A percentile compares a stretch with the other conserved stretches of the same genome.
Evolutionary conservation across 106 monocot species (phyloP).

Genomic region (Acanthochlamys bracteata): DNA sequence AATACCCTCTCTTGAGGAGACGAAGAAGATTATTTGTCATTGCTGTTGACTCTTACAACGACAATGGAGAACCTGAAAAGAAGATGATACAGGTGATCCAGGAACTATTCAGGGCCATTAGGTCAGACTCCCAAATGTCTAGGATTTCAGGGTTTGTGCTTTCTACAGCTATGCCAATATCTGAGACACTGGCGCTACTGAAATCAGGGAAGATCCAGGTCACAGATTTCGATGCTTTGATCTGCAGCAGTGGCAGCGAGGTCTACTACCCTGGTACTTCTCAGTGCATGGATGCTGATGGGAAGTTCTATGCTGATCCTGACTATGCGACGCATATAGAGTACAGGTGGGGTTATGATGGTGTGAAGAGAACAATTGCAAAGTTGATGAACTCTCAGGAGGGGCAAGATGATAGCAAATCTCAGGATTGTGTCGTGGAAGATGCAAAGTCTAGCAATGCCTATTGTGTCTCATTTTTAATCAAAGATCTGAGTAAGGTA

Average conservation of each 20-base stretch:
- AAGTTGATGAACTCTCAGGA: conserved; percentile 53
- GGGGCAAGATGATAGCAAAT: conserved; percentile 8
- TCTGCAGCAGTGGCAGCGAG: conserved; percentile 89
- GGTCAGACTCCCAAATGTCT: conserved; percentile 72
- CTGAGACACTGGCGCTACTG: conserved; percentile 49
- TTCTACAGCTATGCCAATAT: conserved; percentile 79
- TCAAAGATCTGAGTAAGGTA: conserved; percentile 63
- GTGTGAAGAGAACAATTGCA: conserved; percentile 48
- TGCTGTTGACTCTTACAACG: conserved; percentile 66
- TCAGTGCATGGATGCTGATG: conserved; percentile 45
- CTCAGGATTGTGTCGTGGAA: conserved; percentile 23
- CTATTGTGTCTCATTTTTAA: conserved; percentile 71
- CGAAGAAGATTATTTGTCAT: conserved; percentile 74
- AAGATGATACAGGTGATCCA: conserved; percentile 69
- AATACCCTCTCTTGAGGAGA: conserved; percentile 65
- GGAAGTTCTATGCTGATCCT: conserved; percentile 56
- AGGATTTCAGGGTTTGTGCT: conserved; percentile 86
- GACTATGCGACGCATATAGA: conserved; percentile 80
- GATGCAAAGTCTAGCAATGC: conserved; percentile 55
- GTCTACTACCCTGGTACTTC: conserved; percentile 88
- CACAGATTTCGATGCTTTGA: conserved; percentile 78
- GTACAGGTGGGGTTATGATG: conserved; percentile 77
- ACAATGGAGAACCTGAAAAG: conserved; percentile 55
- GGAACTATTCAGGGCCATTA: conserved; percentile 59
- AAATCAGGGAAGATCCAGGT: conserved; percentile 44